Evolutionary conservation across 23 red algal genomes (phyloP).

Genomic region (Gracilaria gracilis): DNA sequence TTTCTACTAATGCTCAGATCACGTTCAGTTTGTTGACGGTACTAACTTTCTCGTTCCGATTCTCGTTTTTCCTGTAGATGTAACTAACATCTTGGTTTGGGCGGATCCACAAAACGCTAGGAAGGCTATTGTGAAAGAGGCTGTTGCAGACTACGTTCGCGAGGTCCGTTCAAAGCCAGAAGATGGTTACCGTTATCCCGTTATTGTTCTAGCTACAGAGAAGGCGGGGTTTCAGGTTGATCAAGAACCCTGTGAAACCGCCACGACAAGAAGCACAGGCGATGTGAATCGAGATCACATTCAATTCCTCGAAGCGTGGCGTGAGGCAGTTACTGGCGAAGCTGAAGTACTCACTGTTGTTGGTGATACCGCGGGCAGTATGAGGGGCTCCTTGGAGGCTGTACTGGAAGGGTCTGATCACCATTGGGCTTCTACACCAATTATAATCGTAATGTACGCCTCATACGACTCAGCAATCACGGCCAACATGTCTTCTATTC

Average conservation of each 20-base stretch:
- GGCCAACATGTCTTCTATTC: conserved; percentile 17
- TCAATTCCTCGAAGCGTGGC: not conserved
- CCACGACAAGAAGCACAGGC: no score
- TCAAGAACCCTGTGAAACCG: not conserved
- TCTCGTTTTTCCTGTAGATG: not conserved
- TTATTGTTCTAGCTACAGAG: conserved; percentile 25
- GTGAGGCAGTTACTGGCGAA: not conserved
- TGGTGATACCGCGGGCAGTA: not conserved
- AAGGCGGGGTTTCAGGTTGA: not conserved
- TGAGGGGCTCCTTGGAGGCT: conserved; percentile 10
- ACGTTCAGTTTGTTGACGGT: not conserved
- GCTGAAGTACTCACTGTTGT: conserved; percentile 15
- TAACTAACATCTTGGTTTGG: conserved; percentile 12
- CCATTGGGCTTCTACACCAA: conserved; percentile 4
- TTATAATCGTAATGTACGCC: conserved; percentile 12
- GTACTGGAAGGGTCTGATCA: conserved; percentile 1
- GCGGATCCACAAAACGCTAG: conserved; percentile 11
- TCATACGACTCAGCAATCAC: conserved; percentile 45
- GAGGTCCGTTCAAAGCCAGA: not conserved
- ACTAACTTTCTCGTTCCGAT: not conserved
- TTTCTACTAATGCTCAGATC: not conserved
- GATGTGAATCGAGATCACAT: not conserved
- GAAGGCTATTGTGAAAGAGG: not conserved
- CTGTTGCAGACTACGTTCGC: not conserved
- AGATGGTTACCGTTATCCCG: not conserved